Evolutionary conservation across 2,329 filamentous ascomycete genomes (phyloP), one percentile per base, ranked within the genome.

Genomic region (Exserohilum turcica): DNA sequence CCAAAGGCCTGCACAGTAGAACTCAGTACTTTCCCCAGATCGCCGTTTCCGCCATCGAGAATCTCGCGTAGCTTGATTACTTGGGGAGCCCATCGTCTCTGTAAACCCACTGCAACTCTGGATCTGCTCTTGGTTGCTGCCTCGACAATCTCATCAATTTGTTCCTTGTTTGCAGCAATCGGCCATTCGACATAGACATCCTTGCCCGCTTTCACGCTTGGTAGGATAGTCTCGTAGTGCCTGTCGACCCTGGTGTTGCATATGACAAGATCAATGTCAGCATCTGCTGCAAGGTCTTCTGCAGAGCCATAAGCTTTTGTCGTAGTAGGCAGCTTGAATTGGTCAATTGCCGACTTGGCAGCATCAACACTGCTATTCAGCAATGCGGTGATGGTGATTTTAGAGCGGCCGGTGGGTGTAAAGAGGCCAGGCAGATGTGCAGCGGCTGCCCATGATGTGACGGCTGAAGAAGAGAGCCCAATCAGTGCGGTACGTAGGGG

Each of bases 381-480:
- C 0, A 83, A 68, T 6, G 79, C 80, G 16, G 74, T 73, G 48
- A 83, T 76, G 16, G 76, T 59, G 57, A 79, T 80, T 5, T 75
- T 68, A 1, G 65, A 45, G 5, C 54, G 53, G 1, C 66, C 66
- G 3, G 37, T 35, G 0, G 67, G 59, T 6, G 64, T 66, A 0
- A 81, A 81, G 2, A 88, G 80, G 65, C 85, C 86, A 0, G 86
- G 84, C 0, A 87, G 78, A 61, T 87, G 85, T 3, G 80, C 83
- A 19, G 64, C 59, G 15, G 74, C 75, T 3, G 83, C 84, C 84
- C 84, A 88, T 0, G 79, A 78, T 5, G 77, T 79, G 16, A 75
- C 75, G 42, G 81, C 79, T 1, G 77, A 75, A 48, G 79, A 73
- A 2, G 82, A 85, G 48, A 86, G 82, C 37, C 84, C 84, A 52